These are phyloP conservation scores for Volvox carteri DNA, from an alignment of 163 green algal genomes.

Conservation along the genomic window DNA sequence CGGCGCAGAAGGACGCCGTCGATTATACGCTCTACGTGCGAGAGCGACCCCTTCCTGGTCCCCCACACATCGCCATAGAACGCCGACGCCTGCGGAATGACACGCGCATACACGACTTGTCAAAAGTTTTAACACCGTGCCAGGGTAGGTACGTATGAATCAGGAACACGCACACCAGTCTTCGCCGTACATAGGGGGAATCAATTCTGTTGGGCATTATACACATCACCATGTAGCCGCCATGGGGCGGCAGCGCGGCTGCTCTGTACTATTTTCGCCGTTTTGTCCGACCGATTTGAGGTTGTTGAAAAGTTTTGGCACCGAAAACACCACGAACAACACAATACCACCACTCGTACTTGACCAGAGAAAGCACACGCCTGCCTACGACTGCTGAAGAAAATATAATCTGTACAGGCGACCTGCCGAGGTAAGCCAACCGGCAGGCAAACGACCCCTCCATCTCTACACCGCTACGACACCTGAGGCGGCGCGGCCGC, in stretches of 20 bases:
- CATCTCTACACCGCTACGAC: conserved; percentile 1
- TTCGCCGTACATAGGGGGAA: conserved; percentile 48
- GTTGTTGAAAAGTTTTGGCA: conserved; percentile 30
- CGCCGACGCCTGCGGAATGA: conserved; percentile 25
- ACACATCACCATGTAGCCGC: conserved; percentile 48
- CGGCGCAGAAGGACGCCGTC: background rate
- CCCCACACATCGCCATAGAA: conserved; percentile 14
- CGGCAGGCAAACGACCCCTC: conserved; percentile 1
- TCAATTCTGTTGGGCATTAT: conserved; percentile 48
- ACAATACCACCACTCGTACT: conserved; percentile 22
- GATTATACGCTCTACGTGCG: too few relatives aligned
- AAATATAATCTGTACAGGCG: conserved; percentile 44
- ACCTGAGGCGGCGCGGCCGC: background rate
- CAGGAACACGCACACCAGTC: conserved; percentile 44
- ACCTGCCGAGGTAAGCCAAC: conserved; percentile 5
- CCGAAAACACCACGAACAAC: conserved; percentile 25
- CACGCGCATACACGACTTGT: conserved; percentile 25
- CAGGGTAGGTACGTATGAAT: conserved; percentile 47
- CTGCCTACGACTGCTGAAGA: conserved; percentile 29
- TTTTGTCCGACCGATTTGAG: conserved; percentile 30
- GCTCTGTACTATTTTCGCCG: conserved; percentile 44
- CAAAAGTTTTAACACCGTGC: conserved; percentile 34
- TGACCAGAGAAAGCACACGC: conserved; percentile 24
- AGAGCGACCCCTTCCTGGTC: background rate
- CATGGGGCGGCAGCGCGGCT: conserved; percentile 21